A percentile compares a stretch with the other conserved stretches of the same genome.
Evolutionary conservation across 78 protist genomes (phyloP).

Genomic region (Planoprotostelium fungivorum): DNA sequence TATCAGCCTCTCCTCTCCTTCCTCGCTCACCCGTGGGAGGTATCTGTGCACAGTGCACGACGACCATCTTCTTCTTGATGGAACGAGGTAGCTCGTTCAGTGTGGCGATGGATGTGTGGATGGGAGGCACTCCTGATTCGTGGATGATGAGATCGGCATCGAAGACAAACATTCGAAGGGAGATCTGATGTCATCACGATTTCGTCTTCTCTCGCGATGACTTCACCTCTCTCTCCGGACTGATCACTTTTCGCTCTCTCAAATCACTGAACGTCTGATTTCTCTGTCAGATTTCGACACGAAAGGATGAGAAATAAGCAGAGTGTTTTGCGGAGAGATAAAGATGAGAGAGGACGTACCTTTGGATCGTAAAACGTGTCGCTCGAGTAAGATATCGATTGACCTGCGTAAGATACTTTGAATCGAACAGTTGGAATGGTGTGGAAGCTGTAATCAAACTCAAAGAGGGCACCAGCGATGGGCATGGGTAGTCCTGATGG

Average conservation of each 20-base stretch:
- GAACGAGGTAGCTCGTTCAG: constrained; percentile 23
- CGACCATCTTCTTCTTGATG: constrained; percentile 18
- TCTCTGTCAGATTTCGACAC: no score
- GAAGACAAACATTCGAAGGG: constrained; percentile 39
- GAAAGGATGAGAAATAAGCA: no score
- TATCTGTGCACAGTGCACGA: constrained; percentile 30
- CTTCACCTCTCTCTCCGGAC: constrained; percentile 18
- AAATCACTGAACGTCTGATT: constrained; percentile 14
- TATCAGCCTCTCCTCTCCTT: not conserved
- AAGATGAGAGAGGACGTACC: no score
- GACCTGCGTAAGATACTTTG: constrained; percentile 17
- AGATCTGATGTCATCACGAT: not conserved
- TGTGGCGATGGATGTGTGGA: constrained; percentile 45
- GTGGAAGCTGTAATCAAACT: constrained; percentile 60
- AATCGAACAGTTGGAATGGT: constrained; percentile 63
- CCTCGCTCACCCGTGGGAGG: not conserved
- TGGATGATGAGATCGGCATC: constrained; percentile 63
- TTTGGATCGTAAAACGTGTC: constrained; percentile 62
- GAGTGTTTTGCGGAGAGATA: no score
- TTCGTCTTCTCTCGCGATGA: not conserved
- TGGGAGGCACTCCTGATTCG: constrained; percentile 79
- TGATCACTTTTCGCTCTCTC: constrained; percentile 12
- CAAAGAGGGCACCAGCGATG: constrained; percentile 29
- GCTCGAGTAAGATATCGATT: constrained; percentile 38
- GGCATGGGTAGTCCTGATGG: constrained; percentile 1